A percentile compares a stretch with the other conserved stretches of the same genome.
Evolutionary conservation across 257 asterid species (phyloP).

Genomic region (Euphrasia confusa): DNA sequence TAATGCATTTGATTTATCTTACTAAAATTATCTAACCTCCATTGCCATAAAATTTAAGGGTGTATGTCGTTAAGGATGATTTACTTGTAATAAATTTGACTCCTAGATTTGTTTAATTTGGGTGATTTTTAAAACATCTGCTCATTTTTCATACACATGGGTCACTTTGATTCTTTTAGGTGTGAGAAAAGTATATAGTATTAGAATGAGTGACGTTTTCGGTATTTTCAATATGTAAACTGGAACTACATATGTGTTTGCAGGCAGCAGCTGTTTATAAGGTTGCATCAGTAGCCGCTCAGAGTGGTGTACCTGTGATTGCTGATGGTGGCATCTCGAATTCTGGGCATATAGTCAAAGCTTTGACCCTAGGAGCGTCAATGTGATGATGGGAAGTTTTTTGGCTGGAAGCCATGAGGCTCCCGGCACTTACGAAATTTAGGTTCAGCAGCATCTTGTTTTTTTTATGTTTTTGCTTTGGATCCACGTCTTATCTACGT

Average conservation of each 20-base stretch:
- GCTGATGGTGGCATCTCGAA: constrained; percentile 97
- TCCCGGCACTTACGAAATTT: constrained; percentile 63
- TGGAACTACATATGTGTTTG: constrained; percentile 10
- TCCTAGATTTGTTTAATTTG: background rate
- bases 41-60: no score
- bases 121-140: background rate
- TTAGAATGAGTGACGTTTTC: background rate
- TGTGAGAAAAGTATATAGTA: no score
- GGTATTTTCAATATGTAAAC: background rate
- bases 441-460: constrained; percentile 37
- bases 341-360: constrained; percentile 95
- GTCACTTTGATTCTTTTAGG: no score
- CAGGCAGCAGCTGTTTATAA: constrained; percentile 89
- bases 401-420: constrained; percentile 91
- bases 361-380: constrained; percentile 87
- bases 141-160: no score
- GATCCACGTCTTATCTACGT: no score
- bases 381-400: constrained; percentile 89
- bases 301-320: constrained; percentile 67
- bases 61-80: no score
- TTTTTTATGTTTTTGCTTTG: no score
- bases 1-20: background rate
- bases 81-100: background rate
- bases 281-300: constrained; percentile 77
- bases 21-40: background rate